phyloP scores from a whole-genome alignment of 1,284 basidiomycete species.

The Fomes fomentarius region DNA sequence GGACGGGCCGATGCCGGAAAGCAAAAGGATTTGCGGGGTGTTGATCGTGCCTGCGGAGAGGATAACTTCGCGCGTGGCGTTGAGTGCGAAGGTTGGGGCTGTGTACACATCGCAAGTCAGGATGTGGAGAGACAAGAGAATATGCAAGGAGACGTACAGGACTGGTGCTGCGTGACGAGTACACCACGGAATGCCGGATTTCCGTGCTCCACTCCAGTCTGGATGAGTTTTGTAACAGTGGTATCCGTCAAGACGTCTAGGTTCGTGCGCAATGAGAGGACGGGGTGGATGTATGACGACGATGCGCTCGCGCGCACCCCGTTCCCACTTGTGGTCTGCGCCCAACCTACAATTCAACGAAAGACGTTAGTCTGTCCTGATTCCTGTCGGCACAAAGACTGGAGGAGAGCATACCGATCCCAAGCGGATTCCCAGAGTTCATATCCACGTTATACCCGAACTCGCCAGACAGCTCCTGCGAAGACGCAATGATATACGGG shows the following conservation, averaged over 20 bases:
- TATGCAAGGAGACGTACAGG: background rate
- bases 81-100: slow-evolving; percentile 23
- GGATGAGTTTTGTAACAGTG: slow-evolving; percentile 41
- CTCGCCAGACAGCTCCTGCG: slow-evolving; percentile 31
- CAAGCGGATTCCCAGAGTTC: slow-evolving; percentile 40
- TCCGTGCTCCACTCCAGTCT: slow-evolving; percentile 24
- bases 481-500: slow-evolving; percentile 35
- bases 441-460: slow-evolving; percentile 45
- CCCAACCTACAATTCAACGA: slow-evolving; percentile 37
- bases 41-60: slow-evolving; percentile 39
- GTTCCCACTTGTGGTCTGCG: slow-evolving; percentile 24
- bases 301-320: slow-evolving; percentile 37
- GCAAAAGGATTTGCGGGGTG: slow-evolving; percentile 36
- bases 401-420: slow-evolving; percentile 31
- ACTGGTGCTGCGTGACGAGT: background rate
- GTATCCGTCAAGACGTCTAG: slow-evolving; percentile 46
- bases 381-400: no score
- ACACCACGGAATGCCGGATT: slow-evolving; percentile 36
- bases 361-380: no score
- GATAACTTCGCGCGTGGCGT: slow-evolving; percentile 31
- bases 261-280: slow-evolving; percentile 38
- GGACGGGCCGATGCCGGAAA: slow-evolving; percentile 27
- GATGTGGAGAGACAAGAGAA: no score
- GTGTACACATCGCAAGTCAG: no score
- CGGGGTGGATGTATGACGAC: slow-evolving; percentile 36